Conservation (phyloP, 176 grass and related monocot species). For the Saccharum officinarum region DNA sequence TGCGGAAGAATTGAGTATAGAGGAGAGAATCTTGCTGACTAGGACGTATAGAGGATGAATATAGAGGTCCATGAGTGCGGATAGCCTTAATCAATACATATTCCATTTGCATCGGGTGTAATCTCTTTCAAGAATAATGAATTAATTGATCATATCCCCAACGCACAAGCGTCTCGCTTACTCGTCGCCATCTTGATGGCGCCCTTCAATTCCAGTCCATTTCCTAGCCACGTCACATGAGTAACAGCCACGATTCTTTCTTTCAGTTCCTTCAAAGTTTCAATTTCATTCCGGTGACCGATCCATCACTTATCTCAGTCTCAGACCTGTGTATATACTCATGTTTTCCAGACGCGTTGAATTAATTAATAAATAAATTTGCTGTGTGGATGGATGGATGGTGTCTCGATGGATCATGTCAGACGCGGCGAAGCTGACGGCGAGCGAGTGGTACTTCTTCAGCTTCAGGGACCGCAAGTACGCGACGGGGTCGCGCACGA, state of each 20-base stretch:
- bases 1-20: too few relatives aligned
- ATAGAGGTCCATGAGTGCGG: too few relatives aligned
- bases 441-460: slow-evolving; percentile 96
- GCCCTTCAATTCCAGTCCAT: slow-evolving; percentile 36
- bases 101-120: slow-evolving; percentile 20
- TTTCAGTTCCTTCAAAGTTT: slow-evolving; percentile 28
- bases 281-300: neutral
- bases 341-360: neutral
- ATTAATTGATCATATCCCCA: slow-evolving; percentile 13
- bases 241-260: slow-evolving; percentile 33
- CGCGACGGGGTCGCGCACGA: slow-evolving; percentile 74
- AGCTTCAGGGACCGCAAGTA: slow-evolving; percentile 93
- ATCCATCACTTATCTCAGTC: neutral
- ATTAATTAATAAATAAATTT: neutral
- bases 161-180: neutral
- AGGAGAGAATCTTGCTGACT: too few relatives aligned
- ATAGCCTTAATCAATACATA: slow-evolving; percentile 22
- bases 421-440: slow-evolving; percentile 78
- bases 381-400: neutral
- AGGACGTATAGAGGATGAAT: too few relatives aligned
- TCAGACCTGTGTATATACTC: too few relatives aligned
- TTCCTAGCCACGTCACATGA: slow-evolving; percentile 51
- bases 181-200: slow-evolving; percentile 40
- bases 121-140: slow-evolving; percentile 23
- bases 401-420: neutral